These are phyloP conservation scores for Malus hybrid DNA, from an alignment of 331 rosid species.

Conservation along the genomic window DNA sequence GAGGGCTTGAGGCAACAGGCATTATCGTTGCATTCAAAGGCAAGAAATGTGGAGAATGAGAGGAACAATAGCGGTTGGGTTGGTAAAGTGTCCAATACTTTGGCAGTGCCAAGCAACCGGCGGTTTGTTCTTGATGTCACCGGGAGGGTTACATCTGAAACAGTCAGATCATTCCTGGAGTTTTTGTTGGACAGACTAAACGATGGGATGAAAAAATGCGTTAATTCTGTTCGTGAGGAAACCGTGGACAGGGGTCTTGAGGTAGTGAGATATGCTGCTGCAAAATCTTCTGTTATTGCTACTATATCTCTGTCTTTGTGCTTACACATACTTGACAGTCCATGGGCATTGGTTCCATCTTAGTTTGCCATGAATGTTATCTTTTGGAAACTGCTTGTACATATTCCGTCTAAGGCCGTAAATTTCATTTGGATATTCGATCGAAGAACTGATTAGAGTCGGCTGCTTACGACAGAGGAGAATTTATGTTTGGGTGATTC, in stretches of 20 bases:
- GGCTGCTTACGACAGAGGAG: neutral
- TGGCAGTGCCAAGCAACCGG: constrained; percentile 69
- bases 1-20: constrained; percentile 20
- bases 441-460: neutral
- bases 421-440: neutral
- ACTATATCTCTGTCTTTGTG: constrained; percentile 59
- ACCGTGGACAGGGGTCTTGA: constrained; percentile 37
- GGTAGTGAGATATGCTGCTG: constrained; percentile 48
- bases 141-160: constrained; percentile 73
- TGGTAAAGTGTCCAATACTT: constrained; percentile 42
- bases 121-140: constrained; percentile 63
- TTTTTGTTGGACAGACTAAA: constrained; percentile 42
- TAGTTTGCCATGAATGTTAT: constrained; percentile 14
- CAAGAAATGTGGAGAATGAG: constrained; percentile 5
- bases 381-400: constrained; percentile 13
- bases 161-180: constrained; percentile 63
- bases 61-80: constrained; percentile 47
- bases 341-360: constrained; percentile 48
- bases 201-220: constrained; percentile 31
- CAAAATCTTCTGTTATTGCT: constrained; percentile 43
- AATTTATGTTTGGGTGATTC: neutral
- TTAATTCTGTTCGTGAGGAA: constrained; percentile 37
- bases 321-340: constrained; percentile 43
- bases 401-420: neutral
- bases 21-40: constrained; percentile 10